Percentiles rank a stretch among this genome's conserved stretches.
phyloP scores from a whole-genome alignment of 2,329 filamentous ascomycete genomes.

The Zasmidium citrigriseum region DNA sequence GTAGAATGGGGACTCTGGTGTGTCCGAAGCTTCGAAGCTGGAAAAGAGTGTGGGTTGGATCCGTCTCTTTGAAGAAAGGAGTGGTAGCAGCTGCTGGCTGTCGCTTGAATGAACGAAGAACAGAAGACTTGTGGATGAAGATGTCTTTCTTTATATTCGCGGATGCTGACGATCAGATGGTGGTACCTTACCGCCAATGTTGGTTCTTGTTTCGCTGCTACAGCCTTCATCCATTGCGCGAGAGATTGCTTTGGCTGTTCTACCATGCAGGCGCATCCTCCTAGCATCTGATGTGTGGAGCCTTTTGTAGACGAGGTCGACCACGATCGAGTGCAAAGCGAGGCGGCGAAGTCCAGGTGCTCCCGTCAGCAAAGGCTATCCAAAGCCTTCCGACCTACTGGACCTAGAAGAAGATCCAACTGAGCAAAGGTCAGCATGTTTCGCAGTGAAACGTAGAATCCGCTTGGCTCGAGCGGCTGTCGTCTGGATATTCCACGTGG shows the following conservation, averaged over 20 bases:
- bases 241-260: background rate
- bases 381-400: background rate
- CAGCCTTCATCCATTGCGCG: background rate
- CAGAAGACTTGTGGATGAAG: background rate
- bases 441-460: background rate
- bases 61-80: background rate
- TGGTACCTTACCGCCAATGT: background rate
- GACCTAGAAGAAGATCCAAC: background rate
- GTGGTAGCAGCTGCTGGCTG: background rate
- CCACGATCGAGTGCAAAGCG: background rate
- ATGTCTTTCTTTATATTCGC: background rate
- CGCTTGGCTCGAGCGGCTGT: background rate
- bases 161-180: background rate
- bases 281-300: background rate
- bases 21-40: too few species aligned
- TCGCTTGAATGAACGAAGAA: background rate
- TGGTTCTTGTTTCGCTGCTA: background rate
- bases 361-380: background rate
- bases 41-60: background rate
- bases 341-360: background rate
- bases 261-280: background rate
- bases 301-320: background rate
- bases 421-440: background rate
- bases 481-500: background rate
- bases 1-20: background rate